phyloP scores from a whole-genome alignment of 2,329 filamentous ascomycete genomes.

The Fulvia fulva region DNA sequence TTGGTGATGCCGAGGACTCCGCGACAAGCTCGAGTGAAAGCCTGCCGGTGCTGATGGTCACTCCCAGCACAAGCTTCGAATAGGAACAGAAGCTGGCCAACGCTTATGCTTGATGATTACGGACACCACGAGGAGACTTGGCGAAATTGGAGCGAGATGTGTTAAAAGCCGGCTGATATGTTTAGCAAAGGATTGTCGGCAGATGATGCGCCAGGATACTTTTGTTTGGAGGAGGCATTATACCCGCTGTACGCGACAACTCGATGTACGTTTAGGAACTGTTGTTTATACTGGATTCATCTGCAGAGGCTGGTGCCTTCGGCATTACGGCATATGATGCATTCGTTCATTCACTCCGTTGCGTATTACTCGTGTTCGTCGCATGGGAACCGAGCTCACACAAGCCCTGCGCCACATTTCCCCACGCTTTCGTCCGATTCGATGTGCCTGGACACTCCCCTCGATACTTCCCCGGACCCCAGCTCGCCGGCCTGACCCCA shows the following conservation, averaged over 20 bases:
- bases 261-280: not conserved
- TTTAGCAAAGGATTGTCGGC: not conserved
- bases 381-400: not conserved
- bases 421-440: not conserved
- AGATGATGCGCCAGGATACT: not conserved
- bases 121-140: not conserved
- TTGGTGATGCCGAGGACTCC: conserved; percentile 9
- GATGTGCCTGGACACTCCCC: not conserved
- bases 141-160: not conserved
- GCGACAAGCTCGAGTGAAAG: conserved; percentile 7
- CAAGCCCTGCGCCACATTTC: not conserved
- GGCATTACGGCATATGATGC: not conserved
- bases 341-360: no score
- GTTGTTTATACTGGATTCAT: not conserved
- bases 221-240: conserved; percentile 1
- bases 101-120: not conserved
- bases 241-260: not conserved
- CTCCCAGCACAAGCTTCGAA: conserved; percentile 3
- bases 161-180: not conserved
- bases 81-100: conserved; percentile 1
- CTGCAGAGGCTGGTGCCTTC: not conserved
- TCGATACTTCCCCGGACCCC: no score
- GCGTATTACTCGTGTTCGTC: not conserved
- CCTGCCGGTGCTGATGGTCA: not conserved
- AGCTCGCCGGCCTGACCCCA: no score